phyloP scores from a whole-genome alignment of 768 basidiomycete species.

The Artomyces pyxidatus region DNA sequence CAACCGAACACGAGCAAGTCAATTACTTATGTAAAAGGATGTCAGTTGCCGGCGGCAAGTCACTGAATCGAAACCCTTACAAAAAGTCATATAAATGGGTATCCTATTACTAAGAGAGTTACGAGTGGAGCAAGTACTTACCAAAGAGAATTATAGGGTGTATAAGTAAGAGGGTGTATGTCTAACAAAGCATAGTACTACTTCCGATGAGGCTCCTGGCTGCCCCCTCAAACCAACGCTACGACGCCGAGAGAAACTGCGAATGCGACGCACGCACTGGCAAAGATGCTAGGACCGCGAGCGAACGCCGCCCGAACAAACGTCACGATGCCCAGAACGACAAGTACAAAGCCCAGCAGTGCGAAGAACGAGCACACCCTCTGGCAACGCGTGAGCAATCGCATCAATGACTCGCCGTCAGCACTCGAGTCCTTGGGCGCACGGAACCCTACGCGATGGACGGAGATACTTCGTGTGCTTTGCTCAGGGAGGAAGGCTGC shows the following conservation, averaged over 20 bases:
- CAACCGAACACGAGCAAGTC: too few species aligned
- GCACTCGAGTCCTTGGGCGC: not conserved
- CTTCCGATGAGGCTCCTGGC: too few species aligned
- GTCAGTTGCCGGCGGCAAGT: too few species aligned
- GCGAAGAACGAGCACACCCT: constrained; percentile 5
- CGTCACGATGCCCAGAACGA: constrained; percentile 8
- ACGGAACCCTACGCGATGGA: not conserved
- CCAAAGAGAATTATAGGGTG: too few species aligned
- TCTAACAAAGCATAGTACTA: too few species aligned
- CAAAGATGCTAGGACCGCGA: constrained; percentile 10
- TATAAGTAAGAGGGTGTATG: too few species aligned
- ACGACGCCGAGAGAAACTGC: constrained; percentile 4
- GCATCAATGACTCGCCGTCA: constrained; percentile 8
- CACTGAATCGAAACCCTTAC: too few species aligned
- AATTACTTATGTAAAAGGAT: too few species aligned
- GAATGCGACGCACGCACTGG: constrained; percentile 6
- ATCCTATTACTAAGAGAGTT: too few species aligned
- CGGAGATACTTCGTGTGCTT: not conserved
- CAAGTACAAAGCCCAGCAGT: constrained; percentile 7
- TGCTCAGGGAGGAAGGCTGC: not conserved
- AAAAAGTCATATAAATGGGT: too few species aligned
- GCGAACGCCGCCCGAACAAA: constrained; percentile 10
- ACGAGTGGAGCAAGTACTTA: too few species aligned
- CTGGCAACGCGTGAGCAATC: constrained; percentile 11
- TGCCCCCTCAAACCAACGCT: too few species aligned